Evolutionary conservation across 768 basidiomycete genomes (phyloP).

Genomic region (Suillus americanus): DNA sequence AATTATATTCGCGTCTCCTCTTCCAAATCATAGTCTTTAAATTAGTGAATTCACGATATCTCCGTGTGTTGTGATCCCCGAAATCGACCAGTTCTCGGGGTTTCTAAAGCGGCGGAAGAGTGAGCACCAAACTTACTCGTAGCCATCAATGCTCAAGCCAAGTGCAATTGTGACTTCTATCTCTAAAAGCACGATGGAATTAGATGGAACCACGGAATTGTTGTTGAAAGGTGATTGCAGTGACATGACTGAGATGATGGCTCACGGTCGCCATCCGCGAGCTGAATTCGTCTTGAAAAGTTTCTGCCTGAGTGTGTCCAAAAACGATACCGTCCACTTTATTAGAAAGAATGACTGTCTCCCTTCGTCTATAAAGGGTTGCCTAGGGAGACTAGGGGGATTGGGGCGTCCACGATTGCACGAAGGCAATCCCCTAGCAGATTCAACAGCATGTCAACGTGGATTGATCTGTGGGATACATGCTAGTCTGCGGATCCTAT

Average conservation of each 20-base stretch:
- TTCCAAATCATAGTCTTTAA: background rate
- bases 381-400: background rate
- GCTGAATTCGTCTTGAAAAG: slow-evolving; percentile 37
- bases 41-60: slow-evolving; percentile 20
- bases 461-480: slow-evolving; percentile 47
- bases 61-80: slow-evolving; percentile 21
- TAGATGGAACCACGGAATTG: slow-evolving; percentile 31
- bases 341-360: background rate
- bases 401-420: slow-evolving; percentile 37
- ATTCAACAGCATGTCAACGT: slow-evolving; percentile 41
- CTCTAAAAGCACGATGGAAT: slow-evolving; percentile 35
- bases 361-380: background rate
- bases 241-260: slow-evolving; percentile 23
- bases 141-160: slow-evolving; percentile 13
- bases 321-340: slow-evolving; percentile 37
- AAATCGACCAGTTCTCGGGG: slow-evolving; percentile 16
- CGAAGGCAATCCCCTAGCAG: slow-evolving; percentile 33
- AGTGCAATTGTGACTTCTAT: slow-evolving; percentile 23
- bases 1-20: background rate
- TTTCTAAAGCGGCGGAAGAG: background rate
- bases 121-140: slow-evolving; percentile 18
- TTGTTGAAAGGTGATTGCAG: slow-evolving; percentile 26
- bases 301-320: slow-evolving; percentile 44
- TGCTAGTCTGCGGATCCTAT: slow-evolving; percentile 48
- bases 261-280: slow-evolving; percentile 38